phyloP scores from a whole-genome alignment of 2,329 filamentous ascomycete species.

The Fusarium newnesense region DNA sequence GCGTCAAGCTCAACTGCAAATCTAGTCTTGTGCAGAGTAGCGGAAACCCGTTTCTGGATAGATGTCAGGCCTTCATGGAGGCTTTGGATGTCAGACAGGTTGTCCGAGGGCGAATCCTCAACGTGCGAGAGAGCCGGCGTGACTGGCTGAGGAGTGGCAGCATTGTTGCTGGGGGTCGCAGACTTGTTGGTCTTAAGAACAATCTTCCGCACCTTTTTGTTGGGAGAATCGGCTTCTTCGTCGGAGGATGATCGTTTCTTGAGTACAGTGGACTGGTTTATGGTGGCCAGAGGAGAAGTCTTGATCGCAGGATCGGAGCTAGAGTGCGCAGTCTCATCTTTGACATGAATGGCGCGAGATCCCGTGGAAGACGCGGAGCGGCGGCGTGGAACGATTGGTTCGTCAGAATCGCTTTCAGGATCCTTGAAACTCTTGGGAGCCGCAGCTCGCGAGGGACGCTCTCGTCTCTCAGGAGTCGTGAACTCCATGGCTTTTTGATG shows the following conservation, averaged over 20 bases:
- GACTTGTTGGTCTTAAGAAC: conserved; percentile 1
- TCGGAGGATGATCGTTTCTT: conserved; percentile 3
- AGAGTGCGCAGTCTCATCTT: background rate
- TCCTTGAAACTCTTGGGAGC: conserved; percentile 13
- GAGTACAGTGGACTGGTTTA: background rate
- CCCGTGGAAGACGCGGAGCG: background rate
- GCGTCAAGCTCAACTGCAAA: background rate
- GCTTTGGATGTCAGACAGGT: background rate
- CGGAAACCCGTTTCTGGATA: background rate
- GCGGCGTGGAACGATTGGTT: background rate
- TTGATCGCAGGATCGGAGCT: background rate
- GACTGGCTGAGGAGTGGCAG: background rate
- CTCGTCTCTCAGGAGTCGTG: background rate
- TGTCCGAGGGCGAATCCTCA: background rate
- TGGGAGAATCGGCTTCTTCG: background rate
- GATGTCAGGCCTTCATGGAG: background rate
- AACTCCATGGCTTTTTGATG: background rate
- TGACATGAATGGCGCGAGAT: background rate
- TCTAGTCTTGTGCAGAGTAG: background rate
- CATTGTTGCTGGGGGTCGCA: background rate
- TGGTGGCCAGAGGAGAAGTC: background rate
- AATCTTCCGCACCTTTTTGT: conserved; percentile 15
- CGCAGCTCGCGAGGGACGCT: conserved; percentile 14
- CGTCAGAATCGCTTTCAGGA: conserved; percentile 2
- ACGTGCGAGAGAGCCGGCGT: background rate